Conservation (phyloP, 495 filamentous ascomycete species). For the Aspergillus sclerotioniger region DNA sequence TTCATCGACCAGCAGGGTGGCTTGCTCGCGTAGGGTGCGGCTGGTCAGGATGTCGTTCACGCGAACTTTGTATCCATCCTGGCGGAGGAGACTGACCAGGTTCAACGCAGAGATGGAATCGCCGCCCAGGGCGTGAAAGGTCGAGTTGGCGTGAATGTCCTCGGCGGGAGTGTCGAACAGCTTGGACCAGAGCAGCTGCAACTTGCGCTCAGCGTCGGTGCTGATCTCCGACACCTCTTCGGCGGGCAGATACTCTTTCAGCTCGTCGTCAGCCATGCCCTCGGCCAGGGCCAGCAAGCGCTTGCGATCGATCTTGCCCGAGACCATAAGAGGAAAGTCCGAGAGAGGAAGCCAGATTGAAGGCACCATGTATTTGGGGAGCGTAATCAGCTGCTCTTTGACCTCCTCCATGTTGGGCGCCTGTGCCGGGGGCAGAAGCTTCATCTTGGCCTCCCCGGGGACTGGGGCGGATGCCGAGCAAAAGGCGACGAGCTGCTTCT, state of each 20-base stretch:
- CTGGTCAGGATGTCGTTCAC: neutral
- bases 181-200: neutral
- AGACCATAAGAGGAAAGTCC: neutral
- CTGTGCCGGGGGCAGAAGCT: neutral
- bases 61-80: neutral
- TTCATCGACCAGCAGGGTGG: neutral
- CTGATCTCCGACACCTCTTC: neutral
- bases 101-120: neutral
- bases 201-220: neutral
- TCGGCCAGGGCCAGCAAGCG: neutral
- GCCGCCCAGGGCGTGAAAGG: neutral
- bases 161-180: neutral
- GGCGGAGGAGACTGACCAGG: neutral
- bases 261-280: neutral
- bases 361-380: neutral
- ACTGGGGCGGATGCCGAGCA: neutral
- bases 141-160: neutral
- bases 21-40: too few species aligned
- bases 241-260: neutral
- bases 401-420: neutral
- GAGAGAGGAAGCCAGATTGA: neutral
- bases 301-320: neutral
- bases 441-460: neutral
- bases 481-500: neutral
- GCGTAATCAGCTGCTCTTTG: neutral